Percentiles rank a stretch among this genome's conserved stretches.
phyloP scores from a whole-genome alignment of 345 rosid genomes.

The Pistacia vera region DNA sequence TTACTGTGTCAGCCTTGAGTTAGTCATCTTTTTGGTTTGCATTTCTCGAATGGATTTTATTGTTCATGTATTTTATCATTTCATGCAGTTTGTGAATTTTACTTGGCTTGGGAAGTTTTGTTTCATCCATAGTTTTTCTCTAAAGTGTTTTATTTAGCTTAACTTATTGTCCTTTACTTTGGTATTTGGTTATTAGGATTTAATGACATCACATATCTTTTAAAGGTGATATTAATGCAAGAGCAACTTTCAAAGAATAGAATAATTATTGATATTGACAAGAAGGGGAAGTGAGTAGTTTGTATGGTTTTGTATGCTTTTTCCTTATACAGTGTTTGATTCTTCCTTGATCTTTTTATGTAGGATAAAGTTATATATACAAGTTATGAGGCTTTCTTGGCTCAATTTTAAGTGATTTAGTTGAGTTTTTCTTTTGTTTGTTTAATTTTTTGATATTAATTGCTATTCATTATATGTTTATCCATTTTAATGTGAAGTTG shows the following conservation, averaged over 20 bases:
- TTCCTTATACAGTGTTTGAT: background rate
- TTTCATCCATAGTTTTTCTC: background rate
- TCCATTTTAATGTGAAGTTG: too few relatives aligned
- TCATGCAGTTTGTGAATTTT: background rate
- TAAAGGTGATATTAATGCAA: constrained; percentile 89
- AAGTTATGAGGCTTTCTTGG: background rate
- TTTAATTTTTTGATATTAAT: too few relatives aligned
- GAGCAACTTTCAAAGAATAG: constrained; percentile 97
- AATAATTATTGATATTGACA: constrained; percentile 86
- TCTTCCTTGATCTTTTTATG: background rate
- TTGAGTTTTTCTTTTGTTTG: too few relatives aligned
- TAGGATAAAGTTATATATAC: background rate
- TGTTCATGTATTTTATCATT: background rate
- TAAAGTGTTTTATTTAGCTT: background rate
- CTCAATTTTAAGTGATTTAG: background rate
- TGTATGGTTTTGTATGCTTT: background rate
- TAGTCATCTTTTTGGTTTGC: background rate
- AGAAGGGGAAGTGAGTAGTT: constrained; percentile 89
- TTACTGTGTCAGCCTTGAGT: background rate
- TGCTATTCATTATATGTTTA: too few relatives aligned
- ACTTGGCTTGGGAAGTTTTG: background rate
- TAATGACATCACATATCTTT: constrained; percentile 13
- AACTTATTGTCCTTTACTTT: background rate
- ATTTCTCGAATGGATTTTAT: background rate
- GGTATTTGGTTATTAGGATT: background rate